Conservation (phyloP, 2,329 filamentous ascomycete species). For the Diplodia corticola region DNA sequence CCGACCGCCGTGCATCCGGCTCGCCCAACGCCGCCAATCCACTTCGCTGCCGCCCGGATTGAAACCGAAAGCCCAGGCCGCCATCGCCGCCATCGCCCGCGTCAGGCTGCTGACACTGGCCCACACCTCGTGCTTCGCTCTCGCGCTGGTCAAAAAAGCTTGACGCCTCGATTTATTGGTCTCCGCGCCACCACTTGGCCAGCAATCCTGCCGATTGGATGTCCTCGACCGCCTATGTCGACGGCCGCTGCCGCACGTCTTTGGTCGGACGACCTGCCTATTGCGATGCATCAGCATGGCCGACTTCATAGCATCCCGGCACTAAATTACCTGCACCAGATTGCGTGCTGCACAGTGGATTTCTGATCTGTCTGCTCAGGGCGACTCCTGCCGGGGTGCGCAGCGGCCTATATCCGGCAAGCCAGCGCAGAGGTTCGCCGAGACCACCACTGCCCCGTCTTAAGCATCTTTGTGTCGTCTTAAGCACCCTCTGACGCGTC, state of each 20-base stretch:
- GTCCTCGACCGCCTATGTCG: background rate
- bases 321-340: constrained; percentile 7
- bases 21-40: background rate
- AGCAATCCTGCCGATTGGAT: background rate
- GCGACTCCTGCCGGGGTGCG: background rate
- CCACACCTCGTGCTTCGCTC: background rate
- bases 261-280: constrained; percentile 7
- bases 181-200: constrained; percentile 8
- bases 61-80: background rate
- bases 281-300: constrained; percentile 3
- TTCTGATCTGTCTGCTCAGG: background rate
- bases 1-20: background rate
- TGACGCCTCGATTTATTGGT: constrained; percentile 1
- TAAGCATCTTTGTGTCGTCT: background rate
- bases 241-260: background rate
- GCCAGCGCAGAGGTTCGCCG: background rate
- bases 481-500: background rate
- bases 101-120: background rate
- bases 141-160: constrained; percentile 2
- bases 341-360: constrained; percentile 8
- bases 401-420: background rate
- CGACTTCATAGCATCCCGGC: background rate
- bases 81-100: background rate
- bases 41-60: background rate
- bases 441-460: background rate